Evolutionary conservation across 179 eudicot genomes (phyloP).

Genomic region (Camellia oleifera): DNA sequence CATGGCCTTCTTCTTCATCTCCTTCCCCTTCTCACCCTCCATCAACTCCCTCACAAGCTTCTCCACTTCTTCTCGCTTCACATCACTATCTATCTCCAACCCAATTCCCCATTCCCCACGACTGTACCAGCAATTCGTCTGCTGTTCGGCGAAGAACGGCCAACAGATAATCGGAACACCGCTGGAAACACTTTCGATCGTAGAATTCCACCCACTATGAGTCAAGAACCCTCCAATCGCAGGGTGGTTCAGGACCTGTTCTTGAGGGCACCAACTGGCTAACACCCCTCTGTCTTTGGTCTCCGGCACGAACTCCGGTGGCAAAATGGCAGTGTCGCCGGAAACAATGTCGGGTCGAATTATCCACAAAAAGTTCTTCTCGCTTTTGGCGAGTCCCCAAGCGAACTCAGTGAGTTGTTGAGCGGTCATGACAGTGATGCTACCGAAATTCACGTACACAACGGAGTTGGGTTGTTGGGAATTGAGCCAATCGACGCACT

Average conservation of each 20-base stretch:
- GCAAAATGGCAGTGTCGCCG: conserved; percentile 24
- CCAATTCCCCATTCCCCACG: conserved; percentile 22
- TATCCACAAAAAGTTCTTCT: conserved; percentile 19
- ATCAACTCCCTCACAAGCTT: conserved; percentile 19
- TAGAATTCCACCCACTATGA: conserved; percentile 27
- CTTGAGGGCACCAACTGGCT: conserved; percentile 27
- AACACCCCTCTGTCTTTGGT: conserved; percentile 19
- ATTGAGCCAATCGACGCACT: conserved; percentile 20
- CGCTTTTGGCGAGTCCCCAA: conserved; percentile 23
- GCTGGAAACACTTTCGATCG: conserved; percentile 10
- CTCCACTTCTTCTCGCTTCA: conserved; percentile 24
- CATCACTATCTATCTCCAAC: conserved; percentile 20
- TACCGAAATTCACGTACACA: conserved; percentile 22
- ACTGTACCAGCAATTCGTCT: conserved; percentile 18
- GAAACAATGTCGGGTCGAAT: conserved; percentile 19
- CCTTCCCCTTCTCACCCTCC: conserved; percentile 21
- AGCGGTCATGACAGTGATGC: conserved; percentile 17
- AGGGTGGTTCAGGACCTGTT: conserved; percentile 15
- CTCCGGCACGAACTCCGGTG: conserved; percentile 17
- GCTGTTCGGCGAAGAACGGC: conserved; percentile 30
- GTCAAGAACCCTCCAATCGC: conserved; percentile 24
- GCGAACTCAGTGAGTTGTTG: conserved; percentile 21
- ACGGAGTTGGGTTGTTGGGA: conserved; percentile 13
- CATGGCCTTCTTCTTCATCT: conserved; percentile 19
- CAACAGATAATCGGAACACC: conserved; percentile 22